phyloP scores from a whole-genome alignment of 176 grass and related monocot species.

The Triticum timopheevii region DNA sequence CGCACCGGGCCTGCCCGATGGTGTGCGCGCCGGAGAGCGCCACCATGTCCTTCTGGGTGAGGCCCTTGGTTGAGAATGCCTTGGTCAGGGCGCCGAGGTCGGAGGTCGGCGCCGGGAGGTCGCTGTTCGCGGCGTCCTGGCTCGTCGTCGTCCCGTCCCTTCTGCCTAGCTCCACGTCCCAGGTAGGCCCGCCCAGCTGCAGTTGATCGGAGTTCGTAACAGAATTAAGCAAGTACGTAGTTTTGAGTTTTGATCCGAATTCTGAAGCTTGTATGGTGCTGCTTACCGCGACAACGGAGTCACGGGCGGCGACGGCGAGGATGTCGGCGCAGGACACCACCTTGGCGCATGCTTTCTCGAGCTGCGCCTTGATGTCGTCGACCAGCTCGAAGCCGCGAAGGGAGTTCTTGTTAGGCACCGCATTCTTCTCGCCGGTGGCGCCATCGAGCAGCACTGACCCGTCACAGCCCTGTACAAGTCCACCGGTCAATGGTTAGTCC shows the following conservation, averaged over 20 bases:
- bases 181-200: conserved; percentile 58
- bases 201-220: neutral
- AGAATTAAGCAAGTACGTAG: too few relatives aligned
- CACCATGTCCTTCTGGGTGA: conserved; percentile 41
- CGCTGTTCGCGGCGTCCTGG: conserved; percentile 42
- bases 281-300: conserved; percentile 47
- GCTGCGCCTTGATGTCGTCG: conserved; percentile 50
- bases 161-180: conserved; percentile 55
- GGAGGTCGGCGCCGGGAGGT: conserved; percentile 41
- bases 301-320: conserved; percentile 42
- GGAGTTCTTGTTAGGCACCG: conserved; percentile 48
- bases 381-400: conserved; percentile 61
- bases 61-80: conserved; percentile 46
- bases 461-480: conserved; percentile 41
- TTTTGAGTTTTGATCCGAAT: neutral
- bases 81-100: conserved; percentile 41
- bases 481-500: conserved; percentile 22
- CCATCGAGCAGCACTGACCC: conserved; percentile 58
- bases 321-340: conserved; percentile 93
- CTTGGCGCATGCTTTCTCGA: conserved; percentile 45
- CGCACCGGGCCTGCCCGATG: conserved; percentile 56
- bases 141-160: conserved; percentile 53
- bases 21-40: conserved; percentile 59
- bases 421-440: conserved; percentile 55
- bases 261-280: neutral